Base-by-base conservation (phyloP, 805 yeast species). In the Candida namnaoensis region DNA sequence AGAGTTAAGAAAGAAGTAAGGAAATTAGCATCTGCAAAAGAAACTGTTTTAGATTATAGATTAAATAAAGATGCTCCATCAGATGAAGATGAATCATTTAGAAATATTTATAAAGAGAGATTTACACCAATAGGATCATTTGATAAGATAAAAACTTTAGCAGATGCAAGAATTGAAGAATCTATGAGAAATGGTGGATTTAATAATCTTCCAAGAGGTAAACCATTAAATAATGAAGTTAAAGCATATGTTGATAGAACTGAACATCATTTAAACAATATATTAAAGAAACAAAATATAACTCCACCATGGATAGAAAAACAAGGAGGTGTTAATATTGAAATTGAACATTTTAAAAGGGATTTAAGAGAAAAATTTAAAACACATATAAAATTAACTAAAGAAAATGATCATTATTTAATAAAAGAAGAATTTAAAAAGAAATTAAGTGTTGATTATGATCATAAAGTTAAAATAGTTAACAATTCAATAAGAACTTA, bases 251-350 rank as follows among this genome's bases (percentile, higher is more conserved):
- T 71, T 43, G 93, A 76, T 58, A 73, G 72, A 45, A 85, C 78
- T 41, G 95, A 82, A 50, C 86, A 80, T 57, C 86, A 87, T 56
- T 60, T 88, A 63, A 88, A 88, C 60, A 78, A 84, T 46, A 81
- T 88, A 37, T 61, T 88, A 43, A 75, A 72, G 41, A 72, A 76
- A 36, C 96, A 88, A 58, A 88, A 86, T 38, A 79, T 86, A 1
- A 65, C 79, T 10, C 95, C 96, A 0, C 95, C 95, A 0, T 88
- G 96, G 96, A 81, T 88, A 33, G 95, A 87, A 51, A 80, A 76
- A 42, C 93, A 85, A 57, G 67, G 74, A 15, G 69, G 75, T 2
- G 75, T 82, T 5, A 70, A 72, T 36, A 45, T 51, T 2, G 74
- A 73, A 33, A 67, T 83, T 8, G 54, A 51, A 3, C 52, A 52